A percentile compares a stretch with the other conserved stretches of the same genome.
Conservation (phyloP, 495 filamentous ascomycete species). For the Penicillium malachiteum region DNA sequence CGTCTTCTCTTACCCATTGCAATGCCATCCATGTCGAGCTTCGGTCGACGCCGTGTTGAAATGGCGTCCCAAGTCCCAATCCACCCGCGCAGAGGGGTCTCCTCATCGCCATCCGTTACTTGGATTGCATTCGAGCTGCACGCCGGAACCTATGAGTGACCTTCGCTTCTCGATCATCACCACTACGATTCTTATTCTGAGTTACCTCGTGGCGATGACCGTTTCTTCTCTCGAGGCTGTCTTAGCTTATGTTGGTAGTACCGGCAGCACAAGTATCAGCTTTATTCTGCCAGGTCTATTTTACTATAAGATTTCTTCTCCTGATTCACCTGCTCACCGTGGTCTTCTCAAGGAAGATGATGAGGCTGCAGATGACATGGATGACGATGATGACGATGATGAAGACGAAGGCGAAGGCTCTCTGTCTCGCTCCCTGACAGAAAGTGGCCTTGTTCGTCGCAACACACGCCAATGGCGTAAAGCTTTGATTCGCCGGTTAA, state of each 20-base stretch:
- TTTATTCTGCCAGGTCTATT: constrained; percentile 96
- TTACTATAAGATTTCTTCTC: constrained; percentile 95
- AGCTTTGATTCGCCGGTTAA: constrained; percentile 65
- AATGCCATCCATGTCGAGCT: constrained; percentile 92
- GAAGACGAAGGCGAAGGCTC: constrained; percentile 37
- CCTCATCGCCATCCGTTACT: constrained; percentile 47
- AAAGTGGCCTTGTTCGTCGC: constrained; percentile 49
- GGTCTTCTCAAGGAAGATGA: constrained; percentile 88
- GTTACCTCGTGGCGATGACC: constrained; percentile 84
- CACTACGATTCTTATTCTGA: constrained; percentile 76
- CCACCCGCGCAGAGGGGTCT: constrained; percentile 39
- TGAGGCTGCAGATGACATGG: constrained; percentile 48
- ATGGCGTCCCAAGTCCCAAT: constrained; percentile 69
- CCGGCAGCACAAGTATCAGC: constrained; percentile 88
- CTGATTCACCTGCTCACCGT: constrained; percentile 79
- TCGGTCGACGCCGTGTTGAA: constrained; percentile 88
- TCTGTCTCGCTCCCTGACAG: constrained; percentile 37
- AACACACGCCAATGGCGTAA: constrained; percentile 55
- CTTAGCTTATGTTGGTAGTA: constrained; percentile 92
- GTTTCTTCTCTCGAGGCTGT: constrained; percentile 88
- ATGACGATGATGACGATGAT: constrained; percentile 46
- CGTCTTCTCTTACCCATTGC: constrained; percentile 94
- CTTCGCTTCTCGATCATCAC: constrained; percentile 87
- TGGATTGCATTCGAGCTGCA: constrained; percentile 32
- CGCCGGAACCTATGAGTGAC: constrained; percentile 69